A percentile compares a stretch with the other conserved stretches of the same genome.
Conservation (phyloP, 2,329 filamentous ascomycete genomes). For the Colletotrichum graminicola region DNA sequence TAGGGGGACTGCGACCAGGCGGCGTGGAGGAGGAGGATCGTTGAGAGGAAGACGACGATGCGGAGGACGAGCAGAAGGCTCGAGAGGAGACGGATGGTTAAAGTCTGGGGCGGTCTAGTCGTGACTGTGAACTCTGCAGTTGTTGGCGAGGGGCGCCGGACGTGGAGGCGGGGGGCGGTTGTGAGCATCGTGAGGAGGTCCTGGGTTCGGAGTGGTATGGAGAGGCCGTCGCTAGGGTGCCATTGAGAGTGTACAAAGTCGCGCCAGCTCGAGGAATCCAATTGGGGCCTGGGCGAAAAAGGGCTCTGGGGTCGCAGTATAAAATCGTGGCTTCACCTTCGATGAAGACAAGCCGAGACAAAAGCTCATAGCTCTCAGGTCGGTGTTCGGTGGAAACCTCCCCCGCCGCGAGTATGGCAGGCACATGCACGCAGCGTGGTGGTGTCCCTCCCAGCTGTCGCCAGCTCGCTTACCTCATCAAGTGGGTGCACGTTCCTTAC, state of each 20-base stretch:
- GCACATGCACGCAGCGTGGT: constrained; percentile 1
- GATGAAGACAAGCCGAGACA: background rate
- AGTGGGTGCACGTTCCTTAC: background rate
- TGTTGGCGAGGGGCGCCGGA: constrained; percentile 81
- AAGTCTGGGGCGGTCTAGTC: constrained; percentile 72
- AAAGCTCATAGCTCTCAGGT: constrained; percentile 4
- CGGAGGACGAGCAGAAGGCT: constrained; percentile 58
- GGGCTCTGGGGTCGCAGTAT: background rate
- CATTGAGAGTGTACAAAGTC: constrained; percentile 4
- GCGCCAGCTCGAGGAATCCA: background rate
- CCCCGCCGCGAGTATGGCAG: background rate
- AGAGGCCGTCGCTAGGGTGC: background rate
- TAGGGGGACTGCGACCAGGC: constrained; percentile 56
- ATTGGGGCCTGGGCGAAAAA: background rate
- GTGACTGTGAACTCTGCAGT: constrained; percentile 95
- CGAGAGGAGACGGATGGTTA: constrained; percentile 61
- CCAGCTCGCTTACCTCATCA: background rate
- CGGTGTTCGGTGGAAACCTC: constrained; percentile 7
- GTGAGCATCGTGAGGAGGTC: constrained; percentile 67
- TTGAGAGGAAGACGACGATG: constrained; percentile 56
- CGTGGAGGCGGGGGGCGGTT: constrained; percentile 69
- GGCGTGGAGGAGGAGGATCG: constrained; percentile 59
- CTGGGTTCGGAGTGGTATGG: background rate
- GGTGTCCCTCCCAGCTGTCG: background rate
- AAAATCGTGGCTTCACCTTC: constrained; percentile 1